A percentile compares a stretch with the other conserved stretches of the same genome.
These are phyloP conservation scores for Cyanodermella asteris DNA, from an alignment of 2,329 filamentous ascomycete genomes.

Conservation along the genomic window DNA sequence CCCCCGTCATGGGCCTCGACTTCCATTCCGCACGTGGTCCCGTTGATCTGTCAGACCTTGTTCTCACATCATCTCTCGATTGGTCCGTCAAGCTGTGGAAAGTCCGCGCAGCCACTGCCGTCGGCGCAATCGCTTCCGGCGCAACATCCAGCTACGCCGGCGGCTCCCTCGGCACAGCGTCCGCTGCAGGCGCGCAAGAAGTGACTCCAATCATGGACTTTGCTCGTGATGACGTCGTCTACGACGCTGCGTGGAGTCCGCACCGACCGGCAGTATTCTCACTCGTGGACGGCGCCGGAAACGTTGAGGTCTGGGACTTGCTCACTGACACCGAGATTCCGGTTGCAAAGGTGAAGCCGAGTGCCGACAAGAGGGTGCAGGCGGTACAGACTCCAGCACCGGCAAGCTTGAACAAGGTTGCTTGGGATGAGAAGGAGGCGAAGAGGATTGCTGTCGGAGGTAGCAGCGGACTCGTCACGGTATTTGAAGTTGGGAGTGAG, in stretches of 20 bases:
- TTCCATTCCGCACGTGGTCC: constrained; percentile 87
- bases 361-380: constrained; percentile 19
- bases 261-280: constrained; percentile 87
- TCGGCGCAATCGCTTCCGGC: constrained; percentile 7
- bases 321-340: constrained; percentile 84
- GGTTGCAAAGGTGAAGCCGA: constrained; percentile 57
- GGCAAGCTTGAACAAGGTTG: constrained; percentile 78
- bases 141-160: constrained; percentile 18
- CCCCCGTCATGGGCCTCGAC: constrained; percentile 85
- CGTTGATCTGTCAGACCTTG: constrained; percentile 81
- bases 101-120: constrained; percentile 37
- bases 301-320: constrained; percentile 87
- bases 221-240: constrained; percentile 84
- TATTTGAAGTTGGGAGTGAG: constrained; percentile 76
- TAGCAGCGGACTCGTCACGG: constrained; percentile 69
- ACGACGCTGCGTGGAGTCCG: constrained; percentile 89
- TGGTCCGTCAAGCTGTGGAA: constrained; percentile 98
- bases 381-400: constrained; percentile 37
- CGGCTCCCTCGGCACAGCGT: constrained; percentile 21
- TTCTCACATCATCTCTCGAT: constrained; percentile 79
- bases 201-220: constrained; percentile 60
- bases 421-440: constrained; percentile 83
- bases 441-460: constrained; percentile 74
- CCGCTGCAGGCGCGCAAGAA: constrained; percentile 19
- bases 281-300: constrained; percentile 79